Evolutionary conservation across 345 rosid genomes (phyloP).

Genomic region (Eucalyptus pauciflora): DNA sequence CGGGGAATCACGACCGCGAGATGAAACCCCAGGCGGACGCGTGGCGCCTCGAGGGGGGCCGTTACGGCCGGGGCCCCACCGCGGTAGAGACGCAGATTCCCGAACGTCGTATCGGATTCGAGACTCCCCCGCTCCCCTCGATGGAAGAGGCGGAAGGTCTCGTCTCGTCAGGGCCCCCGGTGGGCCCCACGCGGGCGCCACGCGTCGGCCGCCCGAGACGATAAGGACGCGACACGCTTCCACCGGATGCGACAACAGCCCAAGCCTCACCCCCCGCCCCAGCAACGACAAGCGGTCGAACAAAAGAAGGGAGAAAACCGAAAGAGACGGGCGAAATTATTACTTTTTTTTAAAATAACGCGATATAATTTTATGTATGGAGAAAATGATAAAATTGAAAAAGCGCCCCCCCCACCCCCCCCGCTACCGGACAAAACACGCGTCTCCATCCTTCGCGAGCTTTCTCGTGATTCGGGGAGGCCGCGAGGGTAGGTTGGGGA

Average conservation of each 20-base stretch:
- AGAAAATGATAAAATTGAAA: neutral
- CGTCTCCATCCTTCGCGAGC: neutral
- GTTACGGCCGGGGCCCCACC: neutral
- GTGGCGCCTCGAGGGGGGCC: neutral
- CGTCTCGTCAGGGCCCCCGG: neutral
- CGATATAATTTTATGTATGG: neutral
- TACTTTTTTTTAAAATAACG: neutral
- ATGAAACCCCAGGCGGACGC: neutral
- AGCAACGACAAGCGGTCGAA: neutral
- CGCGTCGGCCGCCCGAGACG: neutral
- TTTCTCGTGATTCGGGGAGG: neutral
- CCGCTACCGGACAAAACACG: neutral
- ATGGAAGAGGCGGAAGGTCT: neutral
- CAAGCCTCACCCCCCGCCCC: neutral
- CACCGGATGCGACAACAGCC: neutral
- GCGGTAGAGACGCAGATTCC: neutral
- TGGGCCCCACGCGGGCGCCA: neutral
- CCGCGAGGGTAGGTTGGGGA: neutral
- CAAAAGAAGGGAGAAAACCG: neutral
- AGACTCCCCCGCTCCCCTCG: neutral
- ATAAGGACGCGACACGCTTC: neutral
- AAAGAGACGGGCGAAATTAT: neutral
- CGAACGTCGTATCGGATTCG: conserved; percentile 3
- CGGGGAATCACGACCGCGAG: neutral
- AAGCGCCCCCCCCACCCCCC: neutral